Conservation (phyloP, 495 filamentous ascomycete species). For the Daldinia loculata region DNA sequence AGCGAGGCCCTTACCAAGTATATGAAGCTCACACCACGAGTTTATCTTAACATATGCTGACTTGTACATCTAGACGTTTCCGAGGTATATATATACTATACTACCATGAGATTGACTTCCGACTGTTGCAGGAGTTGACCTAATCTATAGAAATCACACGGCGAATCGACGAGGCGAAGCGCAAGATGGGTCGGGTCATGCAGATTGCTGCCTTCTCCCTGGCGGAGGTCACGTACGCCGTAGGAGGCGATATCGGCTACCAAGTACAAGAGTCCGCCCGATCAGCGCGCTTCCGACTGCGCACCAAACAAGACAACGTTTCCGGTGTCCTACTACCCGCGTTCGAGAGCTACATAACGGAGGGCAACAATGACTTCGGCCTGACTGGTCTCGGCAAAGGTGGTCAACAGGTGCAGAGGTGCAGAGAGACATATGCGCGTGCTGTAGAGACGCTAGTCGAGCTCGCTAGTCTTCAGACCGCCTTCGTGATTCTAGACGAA, state of each 20-base stretch:
- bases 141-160: slow-evolving; percentile 79
- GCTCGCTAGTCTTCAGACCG: slow-evolving; percentile 92
- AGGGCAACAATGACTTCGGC: slow-evolving; percentile 94
- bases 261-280: slow-evolving; percentile 97
- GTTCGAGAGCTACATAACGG: slow-evolving; percentile 87
- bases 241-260: slow-evolving; percentile 94
- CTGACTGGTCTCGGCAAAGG: slow-evolving; percentile 96
- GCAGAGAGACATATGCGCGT: slow-evolving; percentile 95
- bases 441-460: slow-evolving; percentile 97
- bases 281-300: slow-evolving; percentile 87
- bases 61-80: slow-evolving; percentile 69
- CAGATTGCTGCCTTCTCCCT: slow-evolving; percentile 98
- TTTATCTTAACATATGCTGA: slow-evolving; percentile 12
- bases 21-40: slow-evolving; percentile 22
- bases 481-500: slow-evolving; percentile 97
- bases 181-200: slow-evolving; percentile 99
- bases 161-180: slow-evolving; percentile 98
- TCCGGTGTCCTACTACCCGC: slow-evolving; percentile 92
- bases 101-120: background rate
- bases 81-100: slow-evolving; percentile 67
- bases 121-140: slow-evolving; percentile 18
- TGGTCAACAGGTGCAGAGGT: slow-evolving; percentile 94
- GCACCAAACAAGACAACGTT: slow-evolving; percentile 97
- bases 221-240: slow-evolving; percentile 97
- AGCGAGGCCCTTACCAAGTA: slow-evolving; percentile 93